These are phyloP conservation scores for Zasmidium citrigriseum DNA, from an alignment of 2,329 filamentous ascomycete genomes.

Conservation along the genomic window DNA sequence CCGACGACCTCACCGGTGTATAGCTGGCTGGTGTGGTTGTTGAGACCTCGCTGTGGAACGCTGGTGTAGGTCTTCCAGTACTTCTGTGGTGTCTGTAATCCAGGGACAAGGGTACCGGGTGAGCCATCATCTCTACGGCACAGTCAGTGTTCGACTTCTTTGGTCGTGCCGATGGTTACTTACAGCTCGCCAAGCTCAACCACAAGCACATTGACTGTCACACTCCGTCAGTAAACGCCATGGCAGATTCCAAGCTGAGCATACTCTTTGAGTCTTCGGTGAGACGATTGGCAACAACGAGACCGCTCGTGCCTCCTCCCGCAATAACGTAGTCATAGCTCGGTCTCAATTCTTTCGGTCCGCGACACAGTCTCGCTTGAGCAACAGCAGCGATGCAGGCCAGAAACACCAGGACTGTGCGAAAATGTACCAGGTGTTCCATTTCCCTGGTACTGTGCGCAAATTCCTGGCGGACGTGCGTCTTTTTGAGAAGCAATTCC, in stretches of 20 bases:
- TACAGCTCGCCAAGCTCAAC: conserved; percentile 1
- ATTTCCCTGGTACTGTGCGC: too few relatives aligned
- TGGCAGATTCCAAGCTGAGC: neutral
- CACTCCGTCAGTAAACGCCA: neutral
- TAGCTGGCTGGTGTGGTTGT: conserved; percentile 1
- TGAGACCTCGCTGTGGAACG: conserved; percentile 1
- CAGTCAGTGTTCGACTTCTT: neutral
- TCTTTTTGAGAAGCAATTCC: too few relatives aligned
- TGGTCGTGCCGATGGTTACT: neutral
- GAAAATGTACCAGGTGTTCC: too few relatives aligned
- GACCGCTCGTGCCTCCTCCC: conserved; percentile 24
- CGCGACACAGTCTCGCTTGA: conserved; percentile 13
- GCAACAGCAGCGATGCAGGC: too few relatives aligned
- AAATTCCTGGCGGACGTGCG: too few relatives aligned
- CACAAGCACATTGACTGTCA: conserved; percentile 4
- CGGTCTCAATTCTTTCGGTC: neutral
- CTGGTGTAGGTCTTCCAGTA: conserved; percentile 8
- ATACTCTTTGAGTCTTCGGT: conserved; percentile 5
- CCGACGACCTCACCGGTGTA: conserved; percentile 36
- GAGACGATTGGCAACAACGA: conserved; percentile 23
- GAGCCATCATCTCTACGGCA: conserved; percentile 5
- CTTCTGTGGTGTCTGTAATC: conserved; percentile 7
- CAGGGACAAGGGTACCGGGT: conserved; percentile 7
- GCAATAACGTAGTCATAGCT: conserved; percentile 20
- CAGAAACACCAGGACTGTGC: too few relatives aligned